Evolutionary conservation across 1,139 yeast species (phyloP).

Genomic region (Protomyces gravidus): DNA sequence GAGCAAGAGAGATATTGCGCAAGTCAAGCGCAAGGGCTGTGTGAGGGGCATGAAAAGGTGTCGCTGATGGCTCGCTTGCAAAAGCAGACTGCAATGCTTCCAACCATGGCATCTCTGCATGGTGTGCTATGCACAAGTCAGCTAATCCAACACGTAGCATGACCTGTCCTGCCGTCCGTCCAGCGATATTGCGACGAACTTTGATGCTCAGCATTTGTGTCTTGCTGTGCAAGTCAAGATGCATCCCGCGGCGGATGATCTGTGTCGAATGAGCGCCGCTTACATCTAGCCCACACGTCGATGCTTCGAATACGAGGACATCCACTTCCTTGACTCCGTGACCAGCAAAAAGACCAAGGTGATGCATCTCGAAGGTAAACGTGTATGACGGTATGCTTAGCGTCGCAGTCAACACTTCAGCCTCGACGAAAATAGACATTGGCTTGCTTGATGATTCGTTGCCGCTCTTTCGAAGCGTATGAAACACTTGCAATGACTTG

Average conservation of each 20-base stretch:
- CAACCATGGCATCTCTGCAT: slow-evolving; percentile 24
- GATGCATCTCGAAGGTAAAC: not conserved
- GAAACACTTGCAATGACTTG: not conserved
- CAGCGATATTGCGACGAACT: slow-evolving; percentile 6
- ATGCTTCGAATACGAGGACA: not conserved
- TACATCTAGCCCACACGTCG: not conserved
- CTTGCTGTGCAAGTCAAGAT: not conserved
- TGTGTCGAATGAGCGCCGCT: not conserved
- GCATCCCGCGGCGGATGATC: slow-evolving; percentile 1
- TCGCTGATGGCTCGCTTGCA: not conserved
- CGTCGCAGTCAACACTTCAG: not conserved
- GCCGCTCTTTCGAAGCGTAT: not conserved
- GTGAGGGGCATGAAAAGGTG: too few relatives aligned
- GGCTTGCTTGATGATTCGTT: not conserved
- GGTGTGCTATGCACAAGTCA: not conserved
- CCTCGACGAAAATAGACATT: not conserved
- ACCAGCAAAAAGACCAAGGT: not conserved
- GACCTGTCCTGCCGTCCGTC: not conserved
- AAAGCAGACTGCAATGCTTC: not conserved
- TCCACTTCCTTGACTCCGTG: slow-evolving; percentile 12
- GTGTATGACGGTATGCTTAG: not conserved
- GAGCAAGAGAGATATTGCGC: slow-evolving; percentile 3
- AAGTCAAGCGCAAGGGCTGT: slow-evolving; percentile 6
- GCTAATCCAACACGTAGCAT: slow-evolving; percentile 10
- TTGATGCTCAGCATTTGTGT: slow-evolving; percentile 8